phyloP scores from a whole-genome alignment of 1,139 yeast genomes.

The Arxiozyma bovina region DNA sequence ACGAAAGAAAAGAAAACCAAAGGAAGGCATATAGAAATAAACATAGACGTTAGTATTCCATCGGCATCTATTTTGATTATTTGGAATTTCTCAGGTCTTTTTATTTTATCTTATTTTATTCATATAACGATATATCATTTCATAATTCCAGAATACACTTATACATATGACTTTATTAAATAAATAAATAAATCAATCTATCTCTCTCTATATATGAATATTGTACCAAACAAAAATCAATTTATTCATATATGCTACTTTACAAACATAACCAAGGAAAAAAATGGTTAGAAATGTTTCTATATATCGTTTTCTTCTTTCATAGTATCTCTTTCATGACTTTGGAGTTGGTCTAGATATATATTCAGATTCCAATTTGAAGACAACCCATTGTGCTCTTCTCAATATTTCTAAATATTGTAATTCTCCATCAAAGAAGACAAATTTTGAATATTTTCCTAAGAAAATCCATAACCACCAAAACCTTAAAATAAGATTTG shows the following conservation, averaged over 20 bases:
- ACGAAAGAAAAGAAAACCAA: slow-evolving; percentile 62
- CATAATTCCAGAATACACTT: neutral
- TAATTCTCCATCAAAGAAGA: slow-evolving; percentile 43
- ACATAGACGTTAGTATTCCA: slow-evolving; percentile 20
- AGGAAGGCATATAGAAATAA: slow-evolving; percentile 42
- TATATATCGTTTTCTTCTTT: too few relatives aligned
- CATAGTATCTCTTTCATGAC: neutral
- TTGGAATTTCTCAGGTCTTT: neutral
- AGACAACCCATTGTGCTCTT: slow-evolving; percentile 82
- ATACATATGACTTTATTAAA: neutral
- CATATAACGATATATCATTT: neutral
- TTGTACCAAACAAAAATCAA: neutral
- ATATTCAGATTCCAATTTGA: slow-evolving; percentile 73
- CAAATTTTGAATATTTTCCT: slow-evolving; percentile 29
- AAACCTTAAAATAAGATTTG: slow-evolving; percentile 60
- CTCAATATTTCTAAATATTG: slow-evolving; percentile 70
- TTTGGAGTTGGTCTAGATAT: slow-evolving; percentile 10
- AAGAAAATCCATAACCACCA: slow-evolving; percentile 58
- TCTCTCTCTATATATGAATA: neutral
- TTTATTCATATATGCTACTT: neutral
- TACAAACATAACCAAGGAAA: neutral
- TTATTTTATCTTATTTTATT: too few relatives aligned
- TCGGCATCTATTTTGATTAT: neutral
- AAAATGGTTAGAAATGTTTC: too few relatives aligned
- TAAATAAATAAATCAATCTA: neutral